phyloP scores from a whole-genome alignment of 2,329 filamentous ascomycete species.

The Stemphylium beticola region DNA sequence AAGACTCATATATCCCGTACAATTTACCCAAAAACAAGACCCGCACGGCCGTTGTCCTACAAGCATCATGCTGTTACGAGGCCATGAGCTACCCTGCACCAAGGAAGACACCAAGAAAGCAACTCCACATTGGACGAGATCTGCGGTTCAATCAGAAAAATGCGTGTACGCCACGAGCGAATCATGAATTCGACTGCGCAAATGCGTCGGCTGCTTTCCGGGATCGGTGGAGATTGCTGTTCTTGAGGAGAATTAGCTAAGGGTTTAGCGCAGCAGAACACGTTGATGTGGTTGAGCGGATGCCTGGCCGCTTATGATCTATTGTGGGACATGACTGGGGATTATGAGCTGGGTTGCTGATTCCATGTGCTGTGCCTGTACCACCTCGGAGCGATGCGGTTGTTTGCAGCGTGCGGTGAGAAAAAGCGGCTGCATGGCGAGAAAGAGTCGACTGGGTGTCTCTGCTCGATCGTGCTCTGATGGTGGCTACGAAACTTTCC shows the following conservation, averaged over 20 bases:
- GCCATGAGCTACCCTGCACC: constrained; percentile 2
- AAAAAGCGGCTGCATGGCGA: background rate
- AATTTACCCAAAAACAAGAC: background rate
- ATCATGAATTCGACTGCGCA: constrained; percentile 13
- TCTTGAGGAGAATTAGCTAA: constrained; percentile 3
- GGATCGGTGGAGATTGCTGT: constrained; percentile 19
- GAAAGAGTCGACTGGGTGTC: background rate
- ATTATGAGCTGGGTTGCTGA: background rate
- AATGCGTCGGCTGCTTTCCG: constrained; percentile 5
- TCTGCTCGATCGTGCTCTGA: background rate
- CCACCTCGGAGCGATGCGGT: too few species aligned
- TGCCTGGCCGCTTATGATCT: constrained; percentile 3
- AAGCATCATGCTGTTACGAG: constrained; percentile 9
- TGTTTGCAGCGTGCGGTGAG: background rate
- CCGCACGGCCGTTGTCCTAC: constrained; percentile 5
- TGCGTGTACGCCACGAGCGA: constrained; percentile 4
- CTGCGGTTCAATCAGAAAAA: constrained; percentile 11
- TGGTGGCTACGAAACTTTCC: background rate
- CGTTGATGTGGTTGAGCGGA: constrained; percentile 4
- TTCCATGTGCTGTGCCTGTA: background rate
- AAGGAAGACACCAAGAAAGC: constrained; percentile 1
- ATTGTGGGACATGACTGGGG: background rate
- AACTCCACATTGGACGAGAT: constrained; percentile 1
- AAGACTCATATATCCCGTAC: constrained; percentile 14
- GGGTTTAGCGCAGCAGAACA: constrained; percentile 8